Evolutionary conservation across 2,329 filamentous ascomycete species (phyloP).

Genomic region (Diaporthe citriasiana): DNA sequence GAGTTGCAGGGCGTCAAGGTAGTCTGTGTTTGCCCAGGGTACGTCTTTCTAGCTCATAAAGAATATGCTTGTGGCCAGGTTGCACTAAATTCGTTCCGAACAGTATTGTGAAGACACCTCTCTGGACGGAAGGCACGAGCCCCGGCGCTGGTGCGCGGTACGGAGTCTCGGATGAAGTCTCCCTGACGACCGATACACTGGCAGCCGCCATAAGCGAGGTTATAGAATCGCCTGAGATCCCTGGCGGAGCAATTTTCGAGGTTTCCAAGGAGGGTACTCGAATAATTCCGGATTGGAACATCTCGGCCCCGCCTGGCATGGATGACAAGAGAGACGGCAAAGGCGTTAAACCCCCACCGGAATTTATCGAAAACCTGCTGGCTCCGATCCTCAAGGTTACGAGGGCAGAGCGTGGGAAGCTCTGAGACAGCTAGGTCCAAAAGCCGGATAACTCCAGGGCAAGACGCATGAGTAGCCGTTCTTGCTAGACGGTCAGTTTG

Average conservation of each 20-base stretch:
- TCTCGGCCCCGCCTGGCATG: neutral
- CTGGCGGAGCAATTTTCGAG: conserved; percentile 1
- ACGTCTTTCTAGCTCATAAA: neutral
- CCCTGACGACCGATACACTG: neutral
- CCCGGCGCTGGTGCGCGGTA: conserved; percentile 7
- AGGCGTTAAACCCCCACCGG: neutral
- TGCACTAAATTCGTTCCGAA: neutral
- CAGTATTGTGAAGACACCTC: conserved; percentile 4
- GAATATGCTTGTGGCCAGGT: neutral
- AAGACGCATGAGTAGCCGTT: neutral
- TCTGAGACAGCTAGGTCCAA: neutral
- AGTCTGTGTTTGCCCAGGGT: conserved; percentile 16
- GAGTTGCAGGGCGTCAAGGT: conserved; percentile 19
- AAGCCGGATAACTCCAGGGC: neutral
- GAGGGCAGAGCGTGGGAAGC: neutral
- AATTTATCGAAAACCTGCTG: conserved; percentile 4
- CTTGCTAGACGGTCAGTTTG: neutral
- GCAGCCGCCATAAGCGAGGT: neutral
- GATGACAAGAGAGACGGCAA: neutral
- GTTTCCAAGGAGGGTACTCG: neutral
- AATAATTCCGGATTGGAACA: conserved; percentile 28
- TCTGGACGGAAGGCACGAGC: conserved; percentile 16
- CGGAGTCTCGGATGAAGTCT: neutral
- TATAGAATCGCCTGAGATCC: conserved; percentile 9
- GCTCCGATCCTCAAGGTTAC: conserved; percentile 13